Evolutionary conservation across 306 rosid genomes (phyloP), one percentile per base, ranked within the genome.

Genomic region (Ormosia emarginata): DNA sequence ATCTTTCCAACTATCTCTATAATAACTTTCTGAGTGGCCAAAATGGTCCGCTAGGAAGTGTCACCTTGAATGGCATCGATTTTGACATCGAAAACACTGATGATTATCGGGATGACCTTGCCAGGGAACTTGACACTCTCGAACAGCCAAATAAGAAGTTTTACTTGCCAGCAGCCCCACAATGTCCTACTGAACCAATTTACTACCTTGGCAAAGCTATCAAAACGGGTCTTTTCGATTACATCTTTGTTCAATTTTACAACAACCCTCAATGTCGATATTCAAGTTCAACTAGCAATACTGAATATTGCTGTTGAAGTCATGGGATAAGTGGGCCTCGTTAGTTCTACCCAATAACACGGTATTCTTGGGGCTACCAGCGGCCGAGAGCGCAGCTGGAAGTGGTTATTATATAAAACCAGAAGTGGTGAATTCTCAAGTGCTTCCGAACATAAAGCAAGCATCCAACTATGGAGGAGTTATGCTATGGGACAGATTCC

Each of bases 401-500:
- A 63, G 80, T 1, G 87, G 90, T 13, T 94, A 94, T 2, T 88
- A 82, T 55, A 81, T 90, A 4, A 67, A 84, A 0, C 80, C 84
- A 0, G 59, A 77, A 0, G 83, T 2, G 10, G 74, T 90, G 3
- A 74, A n/a, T 7, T 17, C 84, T 55, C 30, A 77, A 11, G 84
- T 87, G 7, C 92, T 90, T 81, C 94, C 94, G 0, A 2, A 3
- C 4, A 70, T 89, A 4, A 87, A 67, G 81, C 17, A 7, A 10
- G 32, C 92, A 39, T 0, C 83, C 1, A 92, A 89, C 74, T 87
- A 86, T 53, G 92, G 97, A 40, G 94, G 97, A 18, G 67, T 90
- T 12, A 89, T 92, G 94, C 74, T 92, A 0, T 90, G 93, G 93
- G 82, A 36, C 74, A 89, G 86, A 39, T 1, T 0, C 14, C n/a